These are phyloP conservation scores for Microthyrium microscopicum DNA, from an alignment of 2,329 filamentous ascomycete species.

Conservation along the genomic window DNA sequence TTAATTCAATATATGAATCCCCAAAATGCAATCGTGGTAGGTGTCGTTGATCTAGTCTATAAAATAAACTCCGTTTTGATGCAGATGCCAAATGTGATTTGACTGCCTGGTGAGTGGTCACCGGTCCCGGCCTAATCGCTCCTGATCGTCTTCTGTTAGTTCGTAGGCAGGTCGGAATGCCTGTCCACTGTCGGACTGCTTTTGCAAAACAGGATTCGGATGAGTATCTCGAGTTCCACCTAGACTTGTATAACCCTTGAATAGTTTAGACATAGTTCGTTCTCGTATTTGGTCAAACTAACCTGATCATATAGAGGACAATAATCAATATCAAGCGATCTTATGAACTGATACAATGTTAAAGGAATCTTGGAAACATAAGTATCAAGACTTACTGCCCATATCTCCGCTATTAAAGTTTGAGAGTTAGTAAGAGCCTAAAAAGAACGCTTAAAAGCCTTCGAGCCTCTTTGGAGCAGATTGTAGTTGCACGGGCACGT, in stretches of 20 bases:
- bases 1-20: too few species aligned
- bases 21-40: too few species aligned
- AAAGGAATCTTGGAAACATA: too few species aligned
- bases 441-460: too few species aligned
- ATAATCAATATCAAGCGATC: constrained; percentile 63
- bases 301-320: constrained; percentile 80
- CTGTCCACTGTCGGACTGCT: constrained; percentile 11
- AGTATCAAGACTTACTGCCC: background rate
- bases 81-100: too few species aligned
- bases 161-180: constrained; percentile 24
- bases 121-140: constrained; percentile 21
- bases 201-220: constrained; percentile 54
- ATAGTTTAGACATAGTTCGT: too few species aligned
- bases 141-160: constrained; percentile 23
- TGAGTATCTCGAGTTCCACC: constrained; percentile 79
- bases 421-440: too few species aligned
- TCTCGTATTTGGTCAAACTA: too few species aligned
- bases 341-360: constrained; percentile 48
- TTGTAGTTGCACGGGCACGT: background rate
- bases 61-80: too few species aligned
- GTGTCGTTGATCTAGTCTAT: too few species aligned
- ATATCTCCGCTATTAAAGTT: background rate
- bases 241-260: constrained; percentile 78
- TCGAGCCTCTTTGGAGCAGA: background rate
- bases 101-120: too few species aligned